Base-by-base conservation (phyloP, 2,329 filamentous ascomycete genomes). In the Botrytis hyacinthi region DNA sequence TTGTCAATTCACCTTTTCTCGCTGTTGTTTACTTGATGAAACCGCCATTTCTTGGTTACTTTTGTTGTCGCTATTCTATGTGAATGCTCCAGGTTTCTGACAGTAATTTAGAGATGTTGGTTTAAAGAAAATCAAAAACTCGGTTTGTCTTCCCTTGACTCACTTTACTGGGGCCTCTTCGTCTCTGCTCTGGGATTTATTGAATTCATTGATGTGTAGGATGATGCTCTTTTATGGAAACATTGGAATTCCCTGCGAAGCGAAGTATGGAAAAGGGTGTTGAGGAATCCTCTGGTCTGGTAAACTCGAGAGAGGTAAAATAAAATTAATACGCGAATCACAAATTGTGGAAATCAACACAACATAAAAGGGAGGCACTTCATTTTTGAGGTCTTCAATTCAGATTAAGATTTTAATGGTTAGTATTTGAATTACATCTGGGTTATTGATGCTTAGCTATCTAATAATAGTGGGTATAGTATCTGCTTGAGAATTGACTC, bases 1-100 rank as follows among this genome's bases (percentile, higher is more conserved):
- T 18, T 29, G 14, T 54, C 14, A 1, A 8, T 3, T 29, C 14
- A 54, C 18, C 5, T 16, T 54, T 18, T 9, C 6, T 18, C n/a
- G n/a, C 51, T 26, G 14, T 18, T 1, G 1, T 0, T n/a, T 16
- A 2, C 4, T 26, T 5, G 10, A n/a, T 26, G 46, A n/a, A 12
- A 22, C 1, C 1, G 12, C 5, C 0, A 29, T 16, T 18, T 54
- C 51, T 29, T 6, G n/a, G 14, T 4, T 8, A 29, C 1, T 8
- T 51, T 51, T 51, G 4, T 51, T n/a, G 12, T n/a, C 26, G 2
- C 12, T 22, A 18, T 29, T 54, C 3, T 9, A 16, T 29, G 6
- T 7, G 14, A 6, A 18, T 18, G 2, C 7, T 18, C 26, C 5
- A n/a, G 14, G 12, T 29, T 29, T 3, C 4, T 29, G 6, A 16